Evolutionary conservation across 345 rosid genomes (phyloP), one percentile per base, ranked within the genome.

Genomic region (Moringa oleifera): DNA sequence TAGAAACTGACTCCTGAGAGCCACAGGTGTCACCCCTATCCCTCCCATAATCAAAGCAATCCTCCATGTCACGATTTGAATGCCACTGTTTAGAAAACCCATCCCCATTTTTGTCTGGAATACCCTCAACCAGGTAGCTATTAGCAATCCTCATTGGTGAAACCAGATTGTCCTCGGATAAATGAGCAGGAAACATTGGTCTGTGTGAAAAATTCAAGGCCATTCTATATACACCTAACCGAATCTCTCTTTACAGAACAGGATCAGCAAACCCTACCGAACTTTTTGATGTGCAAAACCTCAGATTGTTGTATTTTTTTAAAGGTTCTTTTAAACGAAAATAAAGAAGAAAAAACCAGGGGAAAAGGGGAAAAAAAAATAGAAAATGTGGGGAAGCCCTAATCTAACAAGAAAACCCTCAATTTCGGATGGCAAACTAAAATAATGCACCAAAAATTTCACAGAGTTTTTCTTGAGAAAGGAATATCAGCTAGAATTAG

Each of bases 121-220:
- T 69, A 6, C 85, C 80, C 33, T 83, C 89, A 56, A 80, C 79
- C 70, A 71, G 72, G 72, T 74, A 84, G 33, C 95, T 87, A 77
- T 80, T 80, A 15, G 80, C 78, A 24, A 87, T 80, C 75, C 85
- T 91, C 81, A 89, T 75, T 0, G 92, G 84, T 6, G 85, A 71
- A 59, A 84, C 81, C 82, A 79, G 55, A 78, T 70, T 80, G 21
- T 91, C 98, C 67, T 89, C 95, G 7, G 87, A 71, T 25, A 84
- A 54, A 79, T 69, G 87, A 20, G 85, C 55, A 19, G 89, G 65
- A 68, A 85, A 82, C 25, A 88, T 62, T 4, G 87, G 86, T 62
- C 93, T 76, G 64, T 64, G 96, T 20, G 99, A 86, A 79, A 79
- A 85, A 76, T 94, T 94, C 77, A 94, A 82, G 15, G 99, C 83